Evolutionary conservation across 306 rosid species (phyloP), one percentile per base, ranked within the genome.

Genomic region (Crotalaria pallida): DNA sequence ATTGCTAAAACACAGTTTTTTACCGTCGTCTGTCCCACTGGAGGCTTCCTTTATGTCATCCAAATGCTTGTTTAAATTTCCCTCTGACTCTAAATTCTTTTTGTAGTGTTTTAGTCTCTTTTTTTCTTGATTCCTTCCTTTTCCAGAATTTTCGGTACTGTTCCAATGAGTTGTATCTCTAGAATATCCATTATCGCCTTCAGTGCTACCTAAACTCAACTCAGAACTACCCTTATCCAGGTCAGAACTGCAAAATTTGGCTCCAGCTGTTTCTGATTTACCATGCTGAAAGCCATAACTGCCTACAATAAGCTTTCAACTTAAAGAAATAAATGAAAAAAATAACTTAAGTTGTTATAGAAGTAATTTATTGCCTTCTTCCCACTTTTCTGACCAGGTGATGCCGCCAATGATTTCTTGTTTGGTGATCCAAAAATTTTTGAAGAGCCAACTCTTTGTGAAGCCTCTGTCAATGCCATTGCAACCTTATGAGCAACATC

Each of bases 401-500:
- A 81, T 49, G 82, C 74, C 43, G 36, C 24, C n/a, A n/a, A n/a
- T 53, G 73, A 24, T 72, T 81, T 90, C 72, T 79, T 82, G 69
- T 80, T 82, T 41, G 92, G 82, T 58, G 87, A 81, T 79, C 77
- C 84, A 67, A 86, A 81, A 78, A 76, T 74, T 63, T 87, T 84
- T 26, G 92, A 83, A 58, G 97, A 80, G 51, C 88, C 90, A 57
- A 87, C 90, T 81, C 88, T 81, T 55, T 91, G 86, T 29, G 96
- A 94, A 73, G 96, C 91, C 82, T 87, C 92, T 1, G 96, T 80
- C 82, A 94, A 80, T 26, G 80, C 96, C 76, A 91, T 83, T 33
- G 94, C 94, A 84, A 87, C 65, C 85, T 85, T 89, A 73, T 85
- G 91, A 76, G 91, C 79, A 84, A 83, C 94, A 73, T 83, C 92